Percentiles rank a stretch among this genome's conserved stretches.
Conservation (phyloP, 352 stramenopile species). For the Phytophthora sansomeana region DNA sequence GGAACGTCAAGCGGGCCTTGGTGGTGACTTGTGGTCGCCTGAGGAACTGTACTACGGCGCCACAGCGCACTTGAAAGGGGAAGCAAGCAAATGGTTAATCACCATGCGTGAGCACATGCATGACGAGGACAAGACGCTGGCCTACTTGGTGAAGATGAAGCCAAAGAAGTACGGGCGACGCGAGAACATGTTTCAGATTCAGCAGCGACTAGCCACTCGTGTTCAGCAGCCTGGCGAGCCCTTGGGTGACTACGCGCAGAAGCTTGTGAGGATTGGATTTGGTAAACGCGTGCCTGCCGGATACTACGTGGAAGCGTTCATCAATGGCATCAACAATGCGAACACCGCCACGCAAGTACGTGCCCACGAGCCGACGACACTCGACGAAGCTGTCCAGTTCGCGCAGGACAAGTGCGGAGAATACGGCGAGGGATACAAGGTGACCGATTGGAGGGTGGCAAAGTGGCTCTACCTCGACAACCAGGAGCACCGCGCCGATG, state of each 20-base stretch:
- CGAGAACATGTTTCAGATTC: not conserved
- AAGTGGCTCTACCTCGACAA: not conserved
- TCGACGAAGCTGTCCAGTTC: not conserved
- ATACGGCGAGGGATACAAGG: not conserved
- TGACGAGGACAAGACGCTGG: too few relatives aligned
- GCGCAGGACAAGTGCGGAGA: not conserved
- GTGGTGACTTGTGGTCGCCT: too few relatives aligned
- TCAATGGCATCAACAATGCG: not conserved
- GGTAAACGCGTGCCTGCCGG: not conserved
- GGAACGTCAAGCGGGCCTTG: too few relatives aligned
- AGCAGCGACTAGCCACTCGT: not conserved
- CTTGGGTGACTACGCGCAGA: not conserved
- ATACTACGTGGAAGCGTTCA: not conserved
- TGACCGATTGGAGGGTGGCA: not conserved
- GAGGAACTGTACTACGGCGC: too few relatives aligned
- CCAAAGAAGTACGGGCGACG: slow-evolving; percentile 5
- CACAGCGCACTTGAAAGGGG: too few relatives aligned
- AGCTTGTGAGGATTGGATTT: not conserved
- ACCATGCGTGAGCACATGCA: too few relatives aligned
- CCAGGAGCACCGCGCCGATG: not conserved
- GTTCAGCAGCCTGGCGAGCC: not conserved
- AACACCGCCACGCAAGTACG: not conserved
- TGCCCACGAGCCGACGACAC: not conserved
- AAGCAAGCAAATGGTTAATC: too few relatives aligned
- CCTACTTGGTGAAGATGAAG: too few relatives aligned